phyloP scores from a whole-genome alignment of 345 rosid genomes.

The Arabidopsis suecica region DNA sequence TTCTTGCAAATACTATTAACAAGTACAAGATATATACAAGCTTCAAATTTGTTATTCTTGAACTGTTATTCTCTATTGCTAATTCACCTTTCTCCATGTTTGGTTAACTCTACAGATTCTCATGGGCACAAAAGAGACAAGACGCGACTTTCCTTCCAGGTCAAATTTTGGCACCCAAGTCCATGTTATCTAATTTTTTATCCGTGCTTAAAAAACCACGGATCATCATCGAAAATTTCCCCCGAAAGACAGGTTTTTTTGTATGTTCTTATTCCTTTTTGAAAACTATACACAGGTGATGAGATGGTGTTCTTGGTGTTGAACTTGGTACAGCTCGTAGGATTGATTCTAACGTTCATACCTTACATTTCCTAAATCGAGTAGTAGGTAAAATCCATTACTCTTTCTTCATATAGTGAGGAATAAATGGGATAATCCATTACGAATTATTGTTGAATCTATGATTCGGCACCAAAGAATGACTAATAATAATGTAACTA shows the following conservation, averaged over 20 bases:
- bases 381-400: neutral
- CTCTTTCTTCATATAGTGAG: neutral
- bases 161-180: neutral
- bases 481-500: neutral
- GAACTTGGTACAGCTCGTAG: constrained; percentile 36
- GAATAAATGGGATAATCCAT: neutral
- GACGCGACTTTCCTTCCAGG: constrained; percentile 31
- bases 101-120: constrained; percentile 21
- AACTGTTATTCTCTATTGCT: neutral
- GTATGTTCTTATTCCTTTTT: neutral
- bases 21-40: constrained; percentile 1
- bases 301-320: constrained; percentile 40
- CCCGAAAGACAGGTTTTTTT: neutral
- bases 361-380: constrained; percentile 31
- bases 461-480: neutral
- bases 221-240: neutral
- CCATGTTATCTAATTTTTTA: neutral
- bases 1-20: constrained; percentile 1
- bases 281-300: constrained; percentile 30
- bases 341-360: constrained; percentile 33
- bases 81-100: neutral
- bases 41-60: constrained; percentile 10
- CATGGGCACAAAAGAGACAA: constrained; percentile 37
- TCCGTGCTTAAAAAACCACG: neutral
- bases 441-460: neutral